A percentile compares a stretch with the other conserved stretches of the same genome.
These are phyloP conservation scores for Myxozyma geophila DNA, from an alignment of 805 yeast genomes.

Conservation along the genomic window DNA sequence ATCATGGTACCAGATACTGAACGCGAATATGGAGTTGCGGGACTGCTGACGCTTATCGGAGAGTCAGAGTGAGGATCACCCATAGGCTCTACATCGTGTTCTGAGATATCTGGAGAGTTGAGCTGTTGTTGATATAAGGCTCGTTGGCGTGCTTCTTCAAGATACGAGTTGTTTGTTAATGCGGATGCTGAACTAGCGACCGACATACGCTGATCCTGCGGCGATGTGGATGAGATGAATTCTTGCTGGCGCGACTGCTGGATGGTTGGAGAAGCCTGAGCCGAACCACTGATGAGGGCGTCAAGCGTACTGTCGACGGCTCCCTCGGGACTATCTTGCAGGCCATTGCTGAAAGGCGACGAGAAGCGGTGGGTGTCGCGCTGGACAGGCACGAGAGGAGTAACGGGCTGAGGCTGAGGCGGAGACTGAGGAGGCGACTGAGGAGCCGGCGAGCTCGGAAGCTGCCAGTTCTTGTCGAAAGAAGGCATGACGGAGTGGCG, in stretches of 20 bases:
- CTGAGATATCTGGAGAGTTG: neutral
- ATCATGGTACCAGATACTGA: neutral
- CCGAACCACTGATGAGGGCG: neutral
- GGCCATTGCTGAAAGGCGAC: neutral
- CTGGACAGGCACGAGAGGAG: slow-evolving; percentile 20
- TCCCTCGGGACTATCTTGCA: neutral
- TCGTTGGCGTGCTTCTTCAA: slow-evolving; percentile 11
- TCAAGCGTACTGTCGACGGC: neutral
- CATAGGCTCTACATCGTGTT: slow-evolving; percentile 16
- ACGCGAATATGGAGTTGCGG: slow-evolving; percentile 3
- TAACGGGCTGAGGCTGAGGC: slow-evolving; percentile 15
- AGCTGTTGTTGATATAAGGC: slow-evolving; percentile 10
- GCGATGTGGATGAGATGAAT: neutral
- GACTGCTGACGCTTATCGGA: neutral
- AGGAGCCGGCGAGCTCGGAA: slow-evolving; percentile 24
- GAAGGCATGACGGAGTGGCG: slow-evolving; percentile 25
- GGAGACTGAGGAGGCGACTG: slow-evolving; percentile 21
- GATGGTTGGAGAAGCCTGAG: neutral
- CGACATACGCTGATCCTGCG: slow-evolving; percentile 1
- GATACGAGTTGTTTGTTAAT: slow-evolving; percentile 1
- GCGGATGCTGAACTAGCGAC: neutral
- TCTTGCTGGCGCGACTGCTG: neutral
- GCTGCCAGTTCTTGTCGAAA: slow-evolving; percentile 33
- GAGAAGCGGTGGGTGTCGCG: neutral
- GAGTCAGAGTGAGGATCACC: slow-evolving; percentile 11